Evolutionary conservation across 1,139 yeast species (phyloP).

Genomic region (Candida sanyaensis): DNA sequence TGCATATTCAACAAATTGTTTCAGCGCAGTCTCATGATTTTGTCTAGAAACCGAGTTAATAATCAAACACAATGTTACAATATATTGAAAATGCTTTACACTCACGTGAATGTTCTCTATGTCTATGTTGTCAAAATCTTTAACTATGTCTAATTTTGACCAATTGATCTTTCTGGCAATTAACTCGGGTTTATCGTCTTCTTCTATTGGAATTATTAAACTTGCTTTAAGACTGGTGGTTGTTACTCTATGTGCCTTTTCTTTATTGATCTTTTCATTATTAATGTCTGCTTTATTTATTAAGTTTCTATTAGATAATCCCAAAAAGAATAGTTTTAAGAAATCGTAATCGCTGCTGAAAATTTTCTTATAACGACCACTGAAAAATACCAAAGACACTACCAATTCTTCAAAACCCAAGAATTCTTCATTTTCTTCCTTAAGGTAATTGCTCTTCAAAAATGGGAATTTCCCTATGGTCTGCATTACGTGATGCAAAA

Average conservation of each 20-base stretch:
- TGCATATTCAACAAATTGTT: slow-evolving; percentile 15
- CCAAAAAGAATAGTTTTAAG: slow-evolving; percentile 26
- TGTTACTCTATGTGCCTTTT: slow-evolving; percentile 1
- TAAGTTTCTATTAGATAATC: slow-evolving; percentile 9
- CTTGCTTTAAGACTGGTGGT: slow-evolving; percentile 4
- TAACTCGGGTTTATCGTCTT: slow-evolving; percentile 16
- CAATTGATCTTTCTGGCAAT: slow-evolving; percentile 23
- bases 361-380: slow-evolving; percentile 25
- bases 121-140: slow-evolving; percentile 29
- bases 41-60: slow-evolving; percentile 26
- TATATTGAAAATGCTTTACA: slow-evolving; percentile 32
- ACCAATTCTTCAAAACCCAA: slow-evolving; percentile 27
- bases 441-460: slow-evolving; percentile 14
- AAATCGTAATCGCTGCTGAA: slow-evolving; percentile 25
- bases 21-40: slow-evolving; percentile 24
- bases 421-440: slow-evolving; percentile 11
- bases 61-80: slow-evolving; percentile 46
- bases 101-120: slow-evolving; percentile 30
- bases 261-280: not conserved
- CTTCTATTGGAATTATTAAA: slow-evolving; percentile 11
- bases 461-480: slow-evolving; percentile 36
- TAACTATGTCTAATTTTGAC: slow-evolving; percentile 21
- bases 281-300: not conserved
- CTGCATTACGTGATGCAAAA: slow-evolving; percentile 26
- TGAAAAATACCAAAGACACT: slow-evolving; percentile 26